These are phyloP conservation scores for Clathrus columnatus DNA, from an alignment of 768 basidiomycete species.

Conservation along the genomic window DNA sequence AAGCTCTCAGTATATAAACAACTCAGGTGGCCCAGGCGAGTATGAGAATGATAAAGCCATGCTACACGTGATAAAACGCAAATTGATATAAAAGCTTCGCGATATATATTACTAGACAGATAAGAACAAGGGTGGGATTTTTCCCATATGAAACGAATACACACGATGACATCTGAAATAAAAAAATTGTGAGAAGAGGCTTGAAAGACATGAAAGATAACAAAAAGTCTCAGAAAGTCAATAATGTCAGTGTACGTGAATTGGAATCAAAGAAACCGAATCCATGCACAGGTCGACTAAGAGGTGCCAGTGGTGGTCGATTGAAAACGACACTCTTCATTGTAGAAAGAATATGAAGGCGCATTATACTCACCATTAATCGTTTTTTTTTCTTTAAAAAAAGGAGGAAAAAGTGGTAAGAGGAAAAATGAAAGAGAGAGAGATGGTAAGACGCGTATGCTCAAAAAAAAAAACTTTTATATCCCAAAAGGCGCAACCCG, in stretches of 20 bases:
- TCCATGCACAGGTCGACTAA: conserved; percentile 66
- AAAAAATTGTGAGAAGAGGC: not conserved
- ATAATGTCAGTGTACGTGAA: conserved; percentile 69
- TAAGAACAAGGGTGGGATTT: not conserved
- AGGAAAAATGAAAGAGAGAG: not conserved
- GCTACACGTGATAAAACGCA: too few relatives aligned
- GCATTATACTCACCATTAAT: not conserved
- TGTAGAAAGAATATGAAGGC: conserved; percentile 20
- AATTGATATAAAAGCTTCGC: too few relatives aligned
- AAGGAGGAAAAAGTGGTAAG: not conserved
- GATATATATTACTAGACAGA: not conserved
- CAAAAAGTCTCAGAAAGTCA: conserved; percentile 38
- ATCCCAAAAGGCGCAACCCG: not conserved
- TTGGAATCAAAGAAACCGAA: conserved; percentile 15
- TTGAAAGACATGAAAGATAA: not conserved
- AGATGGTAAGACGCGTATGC: not conserved
- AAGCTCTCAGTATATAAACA: too few relatives aligned
- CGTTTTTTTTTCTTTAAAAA: not conserved
- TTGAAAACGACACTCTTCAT: conserved; percentile 77
- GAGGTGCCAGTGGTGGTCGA: conserved; percentile 78
- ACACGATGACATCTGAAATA: not conserved
- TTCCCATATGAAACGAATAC: not conserved
- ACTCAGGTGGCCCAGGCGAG: too few relatives aligned
- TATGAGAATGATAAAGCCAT: too few relatives aligned
- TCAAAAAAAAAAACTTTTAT: not conserved